phyloP scores from a whole-genome alignment of 192 early-diverging fungal genomes.

The Coemansia sp. region DNA sequence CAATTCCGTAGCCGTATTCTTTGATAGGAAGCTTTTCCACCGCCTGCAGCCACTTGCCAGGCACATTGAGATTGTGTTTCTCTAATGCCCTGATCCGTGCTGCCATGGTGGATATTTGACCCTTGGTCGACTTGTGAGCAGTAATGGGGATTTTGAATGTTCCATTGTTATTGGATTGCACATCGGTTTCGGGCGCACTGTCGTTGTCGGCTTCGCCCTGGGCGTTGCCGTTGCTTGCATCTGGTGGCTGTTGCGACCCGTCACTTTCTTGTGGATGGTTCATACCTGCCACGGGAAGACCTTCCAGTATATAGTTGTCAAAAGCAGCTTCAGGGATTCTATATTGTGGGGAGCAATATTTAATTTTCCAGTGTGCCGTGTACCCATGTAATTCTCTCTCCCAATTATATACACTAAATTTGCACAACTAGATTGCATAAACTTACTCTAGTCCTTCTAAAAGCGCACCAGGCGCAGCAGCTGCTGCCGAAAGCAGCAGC shows the following conservation, averaged over 20 bases:
- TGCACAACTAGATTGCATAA: background rate
- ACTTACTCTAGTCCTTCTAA: conserved; percentile 16
- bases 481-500: conserved; percentile 23
- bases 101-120: conserved; percentile 42
- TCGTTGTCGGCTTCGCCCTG: background rate
- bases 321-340: background rate
- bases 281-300: conserved; percentile 40
- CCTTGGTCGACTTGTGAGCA: conserved; percentile 29
- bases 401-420: background rate
- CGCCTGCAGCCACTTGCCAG: conserved; percentile 47
- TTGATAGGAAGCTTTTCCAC: conserved; percentile 45
- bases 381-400: background rate
- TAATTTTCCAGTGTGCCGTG: background rate
- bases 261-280: conserved; percentile 11
- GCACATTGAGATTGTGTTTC: conserved; percentile 45
- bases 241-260: too few relatives aligned
- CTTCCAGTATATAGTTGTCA: conserved; percentile 12
- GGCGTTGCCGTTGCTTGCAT: background rate
- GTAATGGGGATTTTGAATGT: conserved; percentile 42
- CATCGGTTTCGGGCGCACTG: background rate
- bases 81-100: conserved; percentile 30
- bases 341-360: background rate
- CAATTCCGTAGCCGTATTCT: conserved; percentile 51
- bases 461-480: conserved; percentile 9
- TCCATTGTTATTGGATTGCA: conserved; percentile 10